These are phyloP conservation scores for Salpingoeca rosetta DNA, from an alignment of 78 protist genomes.

Conservation along the genomic window DNA sequence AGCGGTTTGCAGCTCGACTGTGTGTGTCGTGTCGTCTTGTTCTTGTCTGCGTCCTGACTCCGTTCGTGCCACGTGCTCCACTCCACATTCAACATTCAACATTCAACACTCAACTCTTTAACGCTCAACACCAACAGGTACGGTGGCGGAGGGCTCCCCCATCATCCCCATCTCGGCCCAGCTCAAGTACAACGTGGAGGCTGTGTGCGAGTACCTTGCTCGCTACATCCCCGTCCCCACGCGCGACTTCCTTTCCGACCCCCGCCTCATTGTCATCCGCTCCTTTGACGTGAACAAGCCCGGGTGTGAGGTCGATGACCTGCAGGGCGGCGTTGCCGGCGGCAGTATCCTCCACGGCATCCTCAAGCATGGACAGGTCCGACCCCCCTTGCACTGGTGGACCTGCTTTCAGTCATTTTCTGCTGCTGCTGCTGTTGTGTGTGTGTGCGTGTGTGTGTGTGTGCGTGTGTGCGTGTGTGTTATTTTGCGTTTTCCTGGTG, in stretches of 20 bases:
- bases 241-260: constrained; percentile 84
- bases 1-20: too few relatives aligned
- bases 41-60: not conserved
- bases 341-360: constrained; percentile 97
- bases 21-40: too few relatives aligned
- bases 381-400: not conserved
- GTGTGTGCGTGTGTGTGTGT: not conserved
- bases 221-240: constrained; percentile 89
- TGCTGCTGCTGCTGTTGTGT: not conserved
- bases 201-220: constrained; percentile 86
- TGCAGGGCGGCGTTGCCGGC: constrained; percentile 99
- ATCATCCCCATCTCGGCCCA: constrained; percentile 99
- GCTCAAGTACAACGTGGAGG: constrained; percentile 94
- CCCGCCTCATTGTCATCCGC: constrained; percentile 97
- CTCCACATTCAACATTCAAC: too few relatives aligned
- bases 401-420: not conserved
- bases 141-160: constrained; percentile 95
- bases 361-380: constrained; percentile 30
- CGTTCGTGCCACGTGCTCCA: not conserved
- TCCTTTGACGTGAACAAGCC: constrained; percentile 99
- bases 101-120: too few relatives aligned
- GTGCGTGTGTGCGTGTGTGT: constrained; percentile 50
- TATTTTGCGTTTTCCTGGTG: not conserved
- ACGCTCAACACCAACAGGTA: constrained; percentile 59
- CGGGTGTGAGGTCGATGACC: constrained; percentile 82